Evolutionary conservation across 495 filamentous ascomycete species (phyloP).

Genomic region (Aspergillus conjunctus): DNA sequence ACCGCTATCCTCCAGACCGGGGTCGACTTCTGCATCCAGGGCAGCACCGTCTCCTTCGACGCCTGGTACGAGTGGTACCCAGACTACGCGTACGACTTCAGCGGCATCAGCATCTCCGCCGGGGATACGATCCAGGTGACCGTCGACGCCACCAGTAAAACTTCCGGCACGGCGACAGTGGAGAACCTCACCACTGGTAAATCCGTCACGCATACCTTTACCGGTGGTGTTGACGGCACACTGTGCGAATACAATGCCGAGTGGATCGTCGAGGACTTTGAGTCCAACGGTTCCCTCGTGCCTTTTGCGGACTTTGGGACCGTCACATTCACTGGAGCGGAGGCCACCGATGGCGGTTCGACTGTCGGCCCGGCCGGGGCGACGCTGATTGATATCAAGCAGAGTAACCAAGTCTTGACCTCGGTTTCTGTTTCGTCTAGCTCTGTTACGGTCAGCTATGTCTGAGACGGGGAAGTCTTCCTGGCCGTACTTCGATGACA

Average conservation of each 20-base stretch:
- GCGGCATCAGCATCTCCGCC: constrained; percentile 47
- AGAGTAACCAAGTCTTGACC: constrained; percentile 46
- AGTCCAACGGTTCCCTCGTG: constrained; percentile 44
- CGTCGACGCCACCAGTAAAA: constrained; percentile 47
- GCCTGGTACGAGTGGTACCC: constrained; percentile 66
- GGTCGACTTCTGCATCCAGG: constrained; percentile 52
- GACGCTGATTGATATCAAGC: constrained; percentile 51
- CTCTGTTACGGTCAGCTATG: constrained; percentile 33
- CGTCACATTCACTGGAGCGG: constrained; percentile 48
- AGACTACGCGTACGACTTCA: constrained; percentile 54
- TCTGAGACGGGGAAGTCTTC: constrained; percentile 3
- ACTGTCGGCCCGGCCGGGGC: constrained; percentile 41
- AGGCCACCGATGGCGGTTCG: constrained; percentile 30
- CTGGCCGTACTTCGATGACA: background rate
- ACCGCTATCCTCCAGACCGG: constrained; percentile 60
- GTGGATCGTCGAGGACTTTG: constrained; percentile 65
- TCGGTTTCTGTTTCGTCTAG: constrained; percentile 39
- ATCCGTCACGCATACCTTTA: constrained; percentile 51
- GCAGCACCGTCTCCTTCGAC: constrained; percentile 41
- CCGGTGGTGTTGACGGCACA: constrained; percentile 22
- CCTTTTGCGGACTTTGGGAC: constrained; percentile 56
- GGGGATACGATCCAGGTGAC: constrained; percentile 58
- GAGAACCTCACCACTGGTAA: constrained; percentile 54
- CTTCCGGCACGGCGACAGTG: constrained; percentile 49
- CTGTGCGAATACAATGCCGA: constrained; percentile 51